Percentiles rank a stretch among this genome's conserved stretches.
Evolutionary conservation across 306 rosid genomes (phyloP).

Genomic region (Inga leiocalycina): DNA sequence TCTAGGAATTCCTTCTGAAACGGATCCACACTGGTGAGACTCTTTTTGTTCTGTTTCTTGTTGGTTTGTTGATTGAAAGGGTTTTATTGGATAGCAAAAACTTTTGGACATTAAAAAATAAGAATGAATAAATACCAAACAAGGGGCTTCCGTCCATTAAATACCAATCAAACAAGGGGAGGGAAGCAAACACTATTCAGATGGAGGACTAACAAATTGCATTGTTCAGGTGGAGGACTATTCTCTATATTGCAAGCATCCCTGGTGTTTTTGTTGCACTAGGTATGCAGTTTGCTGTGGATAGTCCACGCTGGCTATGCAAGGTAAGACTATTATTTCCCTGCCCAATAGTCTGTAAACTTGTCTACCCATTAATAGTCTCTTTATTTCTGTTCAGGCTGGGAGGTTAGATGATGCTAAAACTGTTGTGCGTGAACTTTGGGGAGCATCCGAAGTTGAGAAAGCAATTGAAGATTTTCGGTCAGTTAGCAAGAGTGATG

Average conservation of each 20-base stretch:
- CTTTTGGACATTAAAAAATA: neutral
- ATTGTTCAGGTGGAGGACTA: constrained; percentile 87
- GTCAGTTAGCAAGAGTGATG: constrained; percentile 71
- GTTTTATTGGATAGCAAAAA: constrained; percentile 21
- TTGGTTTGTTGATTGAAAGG: neutral
- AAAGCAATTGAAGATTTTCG: constrained; percentile 76
- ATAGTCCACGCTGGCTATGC: constrained; percentile 96
- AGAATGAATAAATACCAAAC: neutral
- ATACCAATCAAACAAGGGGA: neutral
- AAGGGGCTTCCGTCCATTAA: neutral
- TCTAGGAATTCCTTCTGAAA: constrained; percentile 76
- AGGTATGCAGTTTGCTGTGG: constrained; percentile 92
- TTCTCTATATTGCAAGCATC: constrained; percentile 80
- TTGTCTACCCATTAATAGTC: constrained; percentile 21
- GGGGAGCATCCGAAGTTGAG: constrained; percentile 87
- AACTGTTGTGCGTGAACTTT: constrained; percentile 61
- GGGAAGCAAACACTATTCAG: constrained; percentile 40
- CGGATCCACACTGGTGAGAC: constrained; percentile 80
- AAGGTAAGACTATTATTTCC: constrained; percentile 54
- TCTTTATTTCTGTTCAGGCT: constrained; percentile 55
- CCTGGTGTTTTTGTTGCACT: constrained; percentile 71
- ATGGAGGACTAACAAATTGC: constrained; percentile 71
- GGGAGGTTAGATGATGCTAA: constrained; percentile 70
- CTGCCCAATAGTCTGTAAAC: neutral
- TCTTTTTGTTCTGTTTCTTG: constrained; percentile 33